phyloP scores from a whole-genome alignment of 2,329 filamentous ascomycete genomes.

The Orbilia javanica region DNA sequence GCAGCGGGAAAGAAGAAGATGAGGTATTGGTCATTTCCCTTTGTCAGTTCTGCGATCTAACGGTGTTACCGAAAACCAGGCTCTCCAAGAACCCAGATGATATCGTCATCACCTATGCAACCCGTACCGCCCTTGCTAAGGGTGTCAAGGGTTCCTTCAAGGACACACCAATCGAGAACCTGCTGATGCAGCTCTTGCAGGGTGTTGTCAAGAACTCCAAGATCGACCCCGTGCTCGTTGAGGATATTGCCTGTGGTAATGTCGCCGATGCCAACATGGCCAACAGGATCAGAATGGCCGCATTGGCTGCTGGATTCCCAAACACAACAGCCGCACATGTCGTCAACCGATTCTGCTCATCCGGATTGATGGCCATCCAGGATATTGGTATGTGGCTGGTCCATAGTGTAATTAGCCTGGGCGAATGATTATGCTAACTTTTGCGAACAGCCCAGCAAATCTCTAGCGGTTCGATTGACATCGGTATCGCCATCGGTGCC shows the following conservation, averaged over 20 bases:
- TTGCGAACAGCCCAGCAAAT: constrained; percentile 76
- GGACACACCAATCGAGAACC: constrained; percentile 88
- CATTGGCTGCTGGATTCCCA: constrained; percentile 91
- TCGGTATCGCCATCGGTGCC: constrained; percentile 88
- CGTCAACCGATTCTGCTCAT: constrained; percentile 97
- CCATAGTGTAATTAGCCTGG: neutral
- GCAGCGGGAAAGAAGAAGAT: neutral
- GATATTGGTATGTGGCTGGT: constrained; percentile 74
- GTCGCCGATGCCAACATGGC: constrained; percentile 86
- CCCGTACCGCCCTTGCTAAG: constrained; percentile 90
- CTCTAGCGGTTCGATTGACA: constrained; percentile 80
- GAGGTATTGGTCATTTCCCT: constrained; percentile 13
- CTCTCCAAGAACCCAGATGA: constrained; percentile 95
- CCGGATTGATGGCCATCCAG: constrained; percentile 92
- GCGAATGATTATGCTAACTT: neutral
- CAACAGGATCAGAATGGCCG: constrained; percentile 89
- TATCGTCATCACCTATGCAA: constrained; percentile 92
- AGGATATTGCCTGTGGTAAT: constrained; percentile 95
- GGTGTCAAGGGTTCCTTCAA: constrained; percentile 90
- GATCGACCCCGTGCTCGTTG: constrained; percentile 82
- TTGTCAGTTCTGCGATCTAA: constrained; percentile 22
- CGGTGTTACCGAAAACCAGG: constrained; percentile 67
- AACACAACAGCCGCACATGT: constrained; percentile 85
- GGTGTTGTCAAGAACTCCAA: constrained; percentile 78
- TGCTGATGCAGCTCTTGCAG: constrained; percentile 80